These are phyloP conservation scores for Pseudogymnoascus pannorum DNA, from an alignment of 2,329 filamentous ascomycete genomes.

Conservation along the genomic window DNA sequence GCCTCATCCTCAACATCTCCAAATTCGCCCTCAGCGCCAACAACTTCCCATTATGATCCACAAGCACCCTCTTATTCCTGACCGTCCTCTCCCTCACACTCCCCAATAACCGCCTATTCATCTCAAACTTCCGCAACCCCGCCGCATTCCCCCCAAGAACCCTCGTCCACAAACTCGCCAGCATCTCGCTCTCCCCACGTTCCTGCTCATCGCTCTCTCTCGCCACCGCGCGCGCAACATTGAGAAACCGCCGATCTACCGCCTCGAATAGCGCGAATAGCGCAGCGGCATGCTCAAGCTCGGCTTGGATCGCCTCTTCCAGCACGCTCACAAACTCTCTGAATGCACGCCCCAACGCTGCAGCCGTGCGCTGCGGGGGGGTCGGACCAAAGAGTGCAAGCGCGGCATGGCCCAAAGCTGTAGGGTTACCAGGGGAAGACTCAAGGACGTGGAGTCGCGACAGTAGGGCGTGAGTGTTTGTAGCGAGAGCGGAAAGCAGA, in stretches of 20 bases:
- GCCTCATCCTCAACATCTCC: slow-evolving; percentile 73
- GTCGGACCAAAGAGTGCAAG: slow-evolving; percentile 73
- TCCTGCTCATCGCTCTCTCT: slow-evolving; percentile 79
- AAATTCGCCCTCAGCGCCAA: slow-evolving; percentile 79
- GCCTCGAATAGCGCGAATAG: slow-evolving; percentile 87
- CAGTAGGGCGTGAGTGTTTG: slow-evolving; percentile 75
- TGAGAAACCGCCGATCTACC: slow-evolving; percentile 85
- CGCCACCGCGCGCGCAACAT: slow-evolving; percentile 75
- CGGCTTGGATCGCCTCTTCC: slow-evolving; percentile 80
- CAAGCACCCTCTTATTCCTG: slow-evolving; percentile 76
- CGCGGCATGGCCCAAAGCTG: slow-evolving; percentile 59
- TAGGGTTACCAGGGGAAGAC: slow-evolving; percentile 50
- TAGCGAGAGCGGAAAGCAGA: slow-evolving; percentile 63
- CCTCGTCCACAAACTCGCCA: slow-evolving; percentile 78
- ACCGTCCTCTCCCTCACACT: slow-evolving; percentile 78
- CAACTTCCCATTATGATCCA: slow-evolving; percentile 79
- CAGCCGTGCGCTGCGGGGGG: slow-evolving; percentile 69
- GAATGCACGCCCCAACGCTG: slow-evolving; percentile 78
- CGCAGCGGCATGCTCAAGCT: slow-evolving; percentile 70
- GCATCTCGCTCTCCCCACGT: slow-evolving; percentile 69
- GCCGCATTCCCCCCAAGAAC: slow-evolving; percentile 70
- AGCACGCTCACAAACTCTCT: slow-evolving; percentile 79
- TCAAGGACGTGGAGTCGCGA: slow-evolving; percentile 56
- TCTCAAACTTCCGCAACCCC: slow-evolving; percentile 82
- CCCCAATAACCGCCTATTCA: slow-evolving; percentile 72